phyloP scores from a whole-genome alignment of 2,329 filamentous ascomycete species.

The Xylariales sp. region DNA sequence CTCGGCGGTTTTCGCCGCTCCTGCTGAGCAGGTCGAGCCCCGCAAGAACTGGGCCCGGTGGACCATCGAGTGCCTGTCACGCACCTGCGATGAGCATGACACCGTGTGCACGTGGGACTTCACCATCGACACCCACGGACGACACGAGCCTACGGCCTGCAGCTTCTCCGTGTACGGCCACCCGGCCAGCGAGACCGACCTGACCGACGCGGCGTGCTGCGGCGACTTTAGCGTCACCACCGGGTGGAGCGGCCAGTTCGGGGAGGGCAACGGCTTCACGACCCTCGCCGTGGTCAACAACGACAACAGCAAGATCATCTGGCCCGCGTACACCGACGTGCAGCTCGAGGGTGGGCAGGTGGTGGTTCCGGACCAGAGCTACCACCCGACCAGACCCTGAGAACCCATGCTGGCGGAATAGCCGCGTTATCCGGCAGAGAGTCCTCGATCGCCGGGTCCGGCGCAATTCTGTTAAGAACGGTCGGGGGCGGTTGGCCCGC shows the following conservation, averaged over 20 bases:
- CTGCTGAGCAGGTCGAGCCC: slow-evolving; percentile 1
- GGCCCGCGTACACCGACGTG: slow-evolving; percentile 49
- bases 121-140: slow-evolving; percentile 29
- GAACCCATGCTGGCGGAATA: too few relatives aligned
- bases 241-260: slow-evolving; percentile 54
- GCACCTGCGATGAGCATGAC: slow-evolving; percentile 31
- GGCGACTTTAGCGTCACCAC: slow-evolving; percentile 48
- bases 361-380: slow-evolving; percentile 9
- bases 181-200: slow-evolving; percentile 29
- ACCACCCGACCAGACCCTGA: too few relatives aligned
- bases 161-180: slow-evolving; percentile 28
- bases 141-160: slow-evolving; percentile 26
- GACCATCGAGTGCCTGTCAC: slow-evolving; percentile 33
- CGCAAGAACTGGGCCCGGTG: slow-evolving; percentile 22
- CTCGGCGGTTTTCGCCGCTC: slow-evolving; percentile 6
- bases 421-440: too few relatives aligned
- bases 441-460: too few relatives aligned
- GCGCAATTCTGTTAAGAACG: too few relatives aligned
- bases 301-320: slow-evolving; percentile 39
- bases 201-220: slow-evolving; percentile 32
- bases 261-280: slow-evolving; percentile 47
- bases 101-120: slow-evolving; percentile 36
- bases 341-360: slow-evolving; percentile 19
- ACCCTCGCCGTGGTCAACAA: slow-evolving; percentile 47
- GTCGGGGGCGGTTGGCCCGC: too few relatives aligned